Conservation (phyloP, 371 early-diverging fungal species). For the Dipsacomyces acuminosporus region DNA sequence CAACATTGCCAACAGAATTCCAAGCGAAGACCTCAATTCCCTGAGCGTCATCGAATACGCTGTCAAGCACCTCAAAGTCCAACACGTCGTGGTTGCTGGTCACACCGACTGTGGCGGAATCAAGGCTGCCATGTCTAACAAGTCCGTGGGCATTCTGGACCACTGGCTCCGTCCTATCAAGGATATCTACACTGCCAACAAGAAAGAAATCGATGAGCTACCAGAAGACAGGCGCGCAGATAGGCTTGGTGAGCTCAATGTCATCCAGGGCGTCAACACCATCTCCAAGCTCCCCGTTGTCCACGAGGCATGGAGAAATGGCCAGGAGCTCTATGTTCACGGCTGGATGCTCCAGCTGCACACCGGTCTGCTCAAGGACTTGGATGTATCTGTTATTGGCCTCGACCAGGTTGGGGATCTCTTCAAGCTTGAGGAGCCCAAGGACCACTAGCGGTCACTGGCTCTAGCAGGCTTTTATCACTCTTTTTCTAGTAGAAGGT, state of each 20-base stretch:
- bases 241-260: constrained; percentile 70
- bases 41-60: constrained; percentile 91
- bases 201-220: constrained; percentile 49
- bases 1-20: constrained; percentile 92
- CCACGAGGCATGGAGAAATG: constrained; percentile 76
- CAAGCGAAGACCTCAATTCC: constrained; percentile 68
- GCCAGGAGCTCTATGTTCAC: constrained; percentile 71
- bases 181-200: constrained; percentile 63
- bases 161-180: constrained; percentile 79
- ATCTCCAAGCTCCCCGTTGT: constrained; percentile 71
- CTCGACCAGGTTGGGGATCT: constrained; percentile 35
- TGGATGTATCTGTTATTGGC: constrained; percentile 45
- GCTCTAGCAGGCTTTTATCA: too few relatives aligned
- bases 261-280: constrained; percentile 65
- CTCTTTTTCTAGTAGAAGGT: too few relatives aligned
- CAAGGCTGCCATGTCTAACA: constrained; percentile 57
- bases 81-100: constrained; percentile 89
- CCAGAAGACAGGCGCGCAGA: constrained; percentile 50
- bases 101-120: constrained; percentile 91
- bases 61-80: constrained; percentile 83
- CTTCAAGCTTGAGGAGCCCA: constrained; percentile 31
- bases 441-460: constrained; percentile 1
- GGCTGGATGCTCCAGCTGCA: constrained; percentile 79
- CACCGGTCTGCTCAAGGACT: constrained; percentile 55
- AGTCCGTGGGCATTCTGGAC: constrained; percentile 73